Conservation (phyloP, 2,329 filamentous ascomycete genomes). For the Colletotrichum acutatum region DNA sequence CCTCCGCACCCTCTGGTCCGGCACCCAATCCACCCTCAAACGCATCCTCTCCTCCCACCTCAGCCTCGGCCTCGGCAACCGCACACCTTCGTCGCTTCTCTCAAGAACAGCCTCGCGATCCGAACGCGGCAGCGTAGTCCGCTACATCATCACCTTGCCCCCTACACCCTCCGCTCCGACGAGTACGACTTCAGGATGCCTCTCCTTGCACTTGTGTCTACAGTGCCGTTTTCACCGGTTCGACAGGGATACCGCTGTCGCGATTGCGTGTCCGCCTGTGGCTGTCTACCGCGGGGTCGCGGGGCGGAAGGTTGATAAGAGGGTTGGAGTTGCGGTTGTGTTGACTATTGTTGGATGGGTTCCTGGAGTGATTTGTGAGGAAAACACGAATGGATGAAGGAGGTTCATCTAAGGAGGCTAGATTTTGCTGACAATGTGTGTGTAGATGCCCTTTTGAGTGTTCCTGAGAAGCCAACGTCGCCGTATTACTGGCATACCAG, state of each 20-base stretch:
- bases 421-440: not conserved
- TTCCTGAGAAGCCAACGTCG: not conserved
- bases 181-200: not conserved
- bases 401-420: too few species aligned
- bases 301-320: not conserved
- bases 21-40: not conserved
- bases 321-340: not conserved
- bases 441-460: not conserved
- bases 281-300: not conserved
- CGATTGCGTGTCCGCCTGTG: not conserved
- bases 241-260: not conserved
- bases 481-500: conserved; percentile 10
- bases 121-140: not conserved
- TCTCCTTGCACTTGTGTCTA: not conserved
- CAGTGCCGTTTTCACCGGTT: not conserved
- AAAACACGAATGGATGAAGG: too few species aligned
- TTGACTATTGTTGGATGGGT: not conserved
- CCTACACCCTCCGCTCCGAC: not conserved
- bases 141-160: not conserved
- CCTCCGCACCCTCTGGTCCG: not conserved
- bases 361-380: not conserved
- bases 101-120: not conserved
- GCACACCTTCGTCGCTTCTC: not conserved
- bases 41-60: not conserved
- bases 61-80: not conserved